Percentiles rank a stretch among this genome's conserved stretches.
These are phyloP conservation scores for Balansia obtecta DNA, from an alignment of 2,329 filamentous ascomycete species.

Conservation along the genomic window DNA sequence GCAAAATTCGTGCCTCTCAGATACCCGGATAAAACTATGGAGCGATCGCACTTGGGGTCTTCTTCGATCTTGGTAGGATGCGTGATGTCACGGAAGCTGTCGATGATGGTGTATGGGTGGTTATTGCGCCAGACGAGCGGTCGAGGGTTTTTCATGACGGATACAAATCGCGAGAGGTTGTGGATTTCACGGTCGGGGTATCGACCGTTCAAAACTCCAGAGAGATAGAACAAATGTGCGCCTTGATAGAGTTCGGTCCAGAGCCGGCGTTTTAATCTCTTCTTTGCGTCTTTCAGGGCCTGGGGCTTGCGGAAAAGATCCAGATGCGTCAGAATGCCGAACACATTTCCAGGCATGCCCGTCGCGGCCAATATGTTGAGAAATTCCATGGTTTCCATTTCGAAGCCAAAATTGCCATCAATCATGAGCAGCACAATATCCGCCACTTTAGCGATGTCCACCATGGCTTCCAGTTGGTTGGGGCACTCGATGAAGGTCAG, in stretches of 20 bases:
- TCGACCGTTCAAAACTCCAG: constrained; percentile 88
- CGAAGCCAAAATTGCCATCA: constrained; percentile 95
- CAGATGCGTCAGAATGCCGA: constrained; percentile 90
- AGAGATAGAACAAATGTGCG: constrained; percentile 93
- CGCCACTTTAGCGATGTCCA: constrained; percentile 92
- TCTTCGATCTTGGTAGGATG: constrained; percentile 85
- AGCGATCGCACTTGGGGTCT: constrained; percentile 79
- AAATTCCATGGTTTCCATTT: constrained; percentile 99
- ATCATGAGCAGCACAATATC: constrained; percentile 98
- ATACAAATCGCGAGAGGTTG: constrained; percentile 88
- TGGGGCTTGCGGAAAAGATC: constrained; percentile 93
- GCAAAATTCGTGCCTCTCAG: constrained; percentile 90
- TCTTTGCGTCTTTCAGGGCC: constrained; percentile 85
- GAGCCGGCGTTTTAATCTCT: constrained; percentile 85
- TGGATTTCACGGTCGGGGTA: constrained; percentile 96
- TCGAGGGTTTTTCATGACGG: constrained; percentile 97
- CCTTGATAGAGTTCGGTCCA: constrained; percentile 97
- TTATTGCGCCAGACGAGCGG: constrained; percentile 95
- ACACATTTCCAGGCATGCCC: constrained; percentile 97
- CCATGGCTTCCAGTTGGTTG: constrained; percentile 93
- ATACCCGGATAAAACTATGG: constrained; percentile 85
- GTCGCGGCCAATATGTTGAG: constrained; percentile 85
- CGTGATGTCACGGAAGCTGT: constrained; percentile 91
- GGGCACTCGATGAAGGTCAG: constrained; percentile 95
- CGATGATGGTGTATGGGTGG: constrained; percentile 85